phyloP scores from a whole-genome alignment of 2,329 filamentous ascomycete species.

The Cladorrhinum sp. region DNA sequence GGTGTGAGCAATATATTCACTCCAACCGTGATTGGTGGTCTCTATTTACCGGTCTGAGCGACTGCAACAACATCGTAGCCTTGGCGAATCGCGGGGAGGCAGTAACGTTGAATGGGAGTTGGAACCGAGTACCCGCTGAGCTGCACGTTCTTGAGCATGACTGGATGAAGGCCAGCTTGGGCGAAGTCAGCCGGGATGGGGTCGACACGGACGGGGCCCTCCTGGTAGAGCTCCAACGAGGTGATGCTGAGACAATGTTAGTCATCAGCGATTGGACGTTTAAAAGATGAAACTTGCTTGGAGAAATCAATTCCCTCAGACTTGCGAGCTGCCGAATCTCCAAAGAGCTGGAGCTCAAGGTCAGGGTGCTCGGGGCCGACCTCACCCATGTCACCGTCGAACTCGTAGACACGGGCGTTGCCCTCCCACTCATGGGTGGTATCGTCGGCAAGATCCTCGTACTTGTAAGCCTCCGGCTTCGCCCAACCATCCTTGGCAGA shows the following conservation, averaged over 20 bases:
- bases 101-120: slow-evolving; percentile 85
- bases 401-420: slow-evolving; percentile 71
- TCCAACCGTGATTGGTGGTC: background rate
- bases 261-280: slow-evolving; percentile 14
- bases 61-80: slow-evolving; percentile 83
- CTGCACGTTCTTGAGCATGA: slow-evolving; percentile 73
- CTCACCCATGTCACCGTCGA: slow-evolving; percentile 82
- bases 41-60: slow-evolving; percentile 81
- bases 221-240: slow-evolving; percentile 54
- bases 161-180: slow-evolving; percentile 79
- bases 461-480: slow-evolving; percentile 46
- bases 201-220: slow-evolving; percentile 50
- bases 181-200: slow-evolving; percentile 58
- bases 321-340: slow-evolving; percentile 49
- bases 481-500: slow-evolving; percentile 42
- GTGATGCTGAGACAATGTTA: slow-evolving; percentile 46
- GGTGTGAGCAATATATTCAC: slow-evolving; percentile 1
- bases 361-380: slow-evolving; percentile 68
- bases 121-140: slow-evolving; percentile 68
- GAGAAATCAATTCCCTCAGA: slow-evolving; percentile 60
- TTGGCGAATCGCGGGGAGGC: slow-evolving; percentile 72
- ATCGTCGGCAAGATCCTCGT: slow-evolving; percentile 35
- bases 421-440: slow-evolving; percentile 42
- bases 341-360: slow-evolving; percentile 76
- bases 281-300: slow-evolving; percentile 44